phyloP scores from a whole-genome alignment of 2,329 filamentous ascomycete genomes.

The Aspergillus calidoustus region DNA sequence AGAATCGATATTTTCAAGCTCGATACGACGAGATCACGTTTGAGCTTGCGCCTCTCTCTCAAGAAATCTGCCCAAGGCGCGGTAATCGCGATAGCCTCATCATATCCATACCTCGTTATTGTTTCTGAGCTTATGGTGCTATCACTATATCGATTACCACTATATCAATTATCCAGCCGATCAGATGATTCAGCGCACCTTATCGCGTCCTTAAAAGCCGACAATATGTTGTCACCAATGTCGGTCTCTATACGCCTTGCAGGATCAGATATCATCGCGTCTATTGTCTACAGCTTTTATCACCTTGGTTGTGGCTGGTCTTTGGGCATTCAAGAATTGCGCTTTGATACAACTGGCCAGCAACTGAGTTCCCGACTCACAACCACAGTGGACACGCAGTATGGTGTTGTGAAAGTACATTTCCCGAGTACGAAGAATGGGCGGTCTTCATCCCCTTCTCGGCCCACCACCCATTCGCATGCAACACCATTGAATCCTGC shows the following conservation, averaged over 20 bases:
- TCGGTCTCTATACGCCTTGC: conserved; percentile 80
- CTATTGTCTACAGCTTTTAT: conserved; percentile 83
- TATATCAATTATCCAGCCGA: conserved; percentile 13
- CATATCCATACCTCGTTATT: conserved; percentile 76
- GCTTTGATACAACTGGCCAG: conserved; percentile 60
- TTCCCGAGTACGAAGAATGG: conserved; percentile 16
- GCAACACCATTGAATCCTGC: conserved; percentile 29
- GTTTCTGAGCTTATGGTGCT: conserved; percentile 76
- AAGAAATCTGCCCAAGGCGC: conserved; percentile 66
- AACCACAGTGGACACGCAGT: conserved; percentile 46
- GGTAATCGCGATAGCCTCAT: conserved; percentile 72
- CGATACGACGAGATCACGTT: conserved; percentile 46
- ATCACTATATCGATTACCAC: conserved; percentile 71
- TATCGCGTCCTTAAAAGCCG: conserved; percentile 78
- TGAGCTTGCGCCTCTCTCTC: conserved; percentile 63
- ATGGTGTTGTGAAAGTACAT: conserved; percentile 30
- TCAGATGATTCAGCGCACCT: conserved; percentile 52
- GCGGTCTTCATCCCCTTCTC: conserved; percentile 21
- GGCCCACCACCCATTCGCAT: conserved; percentile 23
- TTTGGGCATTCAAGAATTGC: conserved; percentile 87
- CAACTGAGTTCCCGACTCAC: conserved; percentile 44
- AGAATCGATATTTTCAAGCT: conserved; percentile 73
- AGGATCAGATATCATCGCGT: conserved; percentile 69
- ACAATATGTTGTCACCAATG: conserved; percentile 76
- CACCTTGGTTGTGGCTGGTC: conserved; percentile 81